Evolutionary conservation across 441 rosid species (phyloP).

Genomic region (Hypseocharis bilobata): DNA sequence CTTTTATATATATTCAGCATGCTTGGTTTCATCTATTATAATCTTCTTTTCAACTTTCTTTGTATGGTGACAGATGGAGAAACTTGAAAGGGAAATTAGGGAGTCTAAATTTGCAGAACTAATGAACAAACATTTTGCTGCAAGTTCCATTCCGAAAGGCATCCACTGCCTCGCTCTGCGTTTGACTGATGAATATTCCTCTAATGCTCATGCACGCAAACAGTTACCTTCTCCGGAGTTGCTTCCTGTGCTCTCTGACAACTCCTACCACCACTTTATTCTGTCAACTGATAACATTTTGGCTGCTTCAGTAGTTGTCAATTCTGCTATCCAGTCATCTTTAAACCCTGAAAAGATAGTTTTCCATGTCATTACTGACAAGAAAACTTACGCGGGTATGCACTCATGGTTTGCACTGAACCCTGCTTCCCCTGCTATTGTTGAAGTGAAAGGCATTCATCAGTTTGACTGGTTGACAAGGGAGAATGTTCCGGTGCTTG

Average conservation of each 20-base stretch:
- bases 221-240: constrained; percentile 93
- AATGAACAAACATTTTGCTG: constrained; percentile 96
- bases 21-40: neutral
- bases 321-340: constrained; percentile 77
- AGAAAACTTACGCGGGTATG: constrained; percentile 99
- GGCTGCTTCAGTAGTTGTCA: constrained; percentile 96
- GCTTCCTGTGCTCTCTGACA: constrained; percentile 86
- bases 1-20: neutral
- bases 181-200: constrained; percentile 92
- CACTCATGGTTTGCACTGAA: constrained; percentile 98
- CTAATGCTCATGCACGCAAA: constrained; percentile 95
- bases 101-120: constrained; percentile 84
- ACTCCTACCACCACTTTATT: constrained; percentile 73
- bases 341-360: constrained; percentile 78
- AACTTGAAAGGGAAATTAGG: constrained; percentile 68
- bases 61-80: constrained; percentile 60
- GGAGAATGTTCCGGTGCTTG: constrained; percentile 96
- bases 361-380: constrained; percentile 92
- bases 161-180: constrained; percentile 86
- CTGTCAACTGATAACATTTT: constrained; percentile 86
- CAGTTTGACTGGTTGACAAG: constrained; percentile 98
- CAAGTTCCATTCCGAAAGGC: constrained; percentile 95
- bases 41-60: too few species aligned
- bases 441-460: constrained; percentile 92
- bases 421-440: constrained; percentile 70